These are phyloP conservation scores for Triadica sebifera DNA, from an alignment of 345 rosid genomes.

Conservation along the genomic window DNA sequence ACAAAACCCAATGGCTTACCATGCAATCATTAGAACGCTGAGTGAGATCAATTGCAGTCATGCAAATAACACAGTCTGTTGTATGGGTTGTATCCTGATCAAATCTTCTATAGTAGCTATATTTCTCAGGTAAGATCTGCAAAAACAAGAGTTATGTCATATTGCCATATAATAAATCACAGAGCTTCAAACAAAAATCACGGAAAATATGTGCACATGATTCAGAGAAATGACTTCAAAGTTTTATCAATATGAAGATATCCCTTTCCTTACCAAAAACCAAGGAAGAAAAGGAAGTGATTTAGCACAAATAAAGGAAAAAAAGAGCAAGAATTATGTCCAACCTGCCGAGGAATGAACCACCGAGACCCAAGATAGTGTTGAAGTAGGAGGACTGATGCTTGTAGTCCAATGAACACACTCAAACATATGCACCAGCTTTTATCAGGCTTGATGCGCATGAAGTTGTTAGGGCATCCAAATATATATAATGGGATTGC, in stretches of 20 bases:
- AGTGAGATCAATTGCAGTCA: constrained; percentile 75
- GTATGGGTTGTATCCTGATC: constrained; percentile 48
- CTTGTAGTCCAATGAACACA: constrained; percentile 71
- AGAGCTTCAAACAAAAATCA: neutral
- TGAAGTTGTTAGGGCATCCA: constrained; percentile 95
- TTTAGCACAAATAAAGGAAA: neutral
- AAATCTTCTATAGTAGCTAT: constrained; percentile 75
- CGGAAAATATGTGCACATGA: neutral
- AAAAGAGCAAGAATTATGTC: constrained; percentile 18
- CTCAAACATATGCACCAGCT: constrained; percentile 73
- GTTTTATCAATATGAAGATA: neutral
- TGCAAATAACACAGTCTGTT: constrained; percentile 91
- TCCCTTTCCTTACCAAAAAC: neutral
- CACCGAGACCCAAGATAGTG: constrained; percentile 94
- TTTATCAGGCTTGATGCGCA: constrained; percentile 83
- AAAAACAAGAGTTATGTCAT: constrained; percentile 10
- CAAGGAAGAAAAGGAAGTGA: neutral
- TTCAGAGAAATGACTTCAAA: neutral
- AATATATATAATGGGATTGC: constrained; percentile 80
- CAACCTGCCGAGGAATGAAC: constrained; percentile 93
- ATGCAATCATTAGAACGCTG: constrained; percentile 71
- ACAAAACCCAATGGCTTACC: constrained; percentile 38
- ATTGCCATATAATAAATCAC: neutral
- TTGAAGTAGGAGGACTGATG: constrained; percentile 85
- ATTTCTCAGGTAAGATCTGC: constrained; percentile 94